Evolutionary conservation across 2,329 filamentous ascomycete species (phyloP).

Genomic region (Tolypocladium pustulatum): DNA sequence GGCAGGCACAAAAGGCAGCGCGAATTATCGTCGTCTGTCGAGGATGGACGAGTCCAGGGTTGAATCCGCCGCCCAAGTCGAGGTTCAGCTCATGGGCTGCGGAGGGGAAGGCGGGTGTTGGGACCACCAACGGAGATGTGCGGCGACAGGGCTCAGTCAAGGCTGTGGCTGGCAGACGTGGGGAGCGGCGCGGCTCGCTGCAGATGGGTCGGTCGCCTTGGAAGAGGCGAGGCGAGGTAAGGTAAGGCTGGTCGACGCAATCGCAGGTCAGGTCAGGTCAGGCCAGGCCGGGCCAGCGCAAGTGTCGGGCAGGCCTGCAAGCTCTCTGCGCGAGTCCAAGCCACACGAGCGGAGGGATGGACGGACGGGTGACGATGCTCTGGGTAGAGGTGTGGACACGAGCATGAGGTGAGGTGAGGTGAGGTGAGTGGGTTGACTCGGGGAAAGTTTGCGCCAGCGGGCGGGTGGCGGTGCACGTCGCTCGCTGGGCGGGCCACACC

Average conservation of each 20-base stretch:
- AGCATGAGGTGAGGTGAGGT: not conserved
- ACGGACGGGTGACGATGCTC: not conserved
- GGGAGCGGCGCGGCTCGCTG: not conserved
- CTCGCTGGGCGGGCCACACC: too few relatives aligned
- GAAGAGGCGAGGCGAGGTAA: not conserved
- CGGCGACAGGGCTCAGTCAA: not conserved
- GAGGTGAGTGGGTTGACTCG: too few relatives aligned
- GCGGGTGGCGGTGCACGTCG: not conserved
- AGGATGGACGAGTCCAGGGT: not conserved
- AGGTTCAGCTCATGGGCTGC: slow-evolving; percentile 1
- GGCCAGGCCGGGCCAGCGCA: not conserved
- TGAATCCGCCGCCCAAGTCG: not conserved
- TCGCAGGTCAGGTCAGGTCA: not conserved
- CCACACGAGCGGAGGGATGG: not conserved
- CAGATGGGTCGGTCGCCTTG: not conserved
- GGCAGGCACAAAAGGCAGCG: not conserved
- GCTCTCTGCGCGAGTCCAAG: not conserved
- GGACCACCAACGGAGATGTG: not conserved
- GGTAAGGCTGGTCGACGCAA: not conserved
- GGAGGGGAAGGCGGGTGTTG: not conserved
- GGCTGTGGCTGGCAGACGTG: not conserved
- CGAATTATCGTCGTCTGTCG: not conserved
- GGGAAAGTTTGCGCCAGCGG: not conserved
- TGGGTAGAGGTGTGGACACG: not conserved
- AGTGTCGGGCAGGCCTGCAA: not conserved